Base-by-base conservation (phyloP, 805 yeast species). In the Starmerella apicola region DNA sequence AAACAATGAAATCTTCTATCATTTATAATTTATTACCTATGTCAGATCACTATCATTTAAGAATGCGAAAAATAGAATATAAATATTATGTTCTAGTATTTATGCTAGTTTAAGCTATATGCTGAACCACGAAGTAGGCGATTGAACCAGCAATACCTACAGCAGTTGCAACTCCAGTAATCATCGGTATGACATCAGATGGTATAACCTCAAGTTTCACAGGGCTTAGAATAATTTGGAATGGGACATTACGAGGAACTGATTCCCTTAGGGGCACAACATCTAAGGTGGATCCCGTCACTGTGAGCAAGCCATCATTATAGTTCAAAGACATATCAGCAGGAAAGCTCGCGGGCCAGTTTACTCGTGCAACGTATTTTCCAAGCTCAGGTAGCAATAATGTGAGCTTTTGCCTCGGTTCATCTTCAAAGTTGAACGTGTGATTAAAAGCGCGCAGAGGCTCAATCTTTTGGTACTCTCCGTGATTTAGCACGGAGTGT, bases 331-430 rank as follows among this genome's bases (percentile, higher is more conserved):
- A 39, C 16, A 59, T 40, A 22, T 50, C 54, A 2, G 56, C 52
- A 2, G 63, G 62, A 23, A 39, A 35, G 15, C 57, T 46, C 3
- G 63, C 62, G 0, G 62, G 60, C 63, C 62, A 59, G 45, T 58
- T 56, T 4, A 58, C 52, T 19, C 58, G 49, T n/a, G 48, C 51
- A 26, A 56, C 52, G 39, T 58, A 59, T 16, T 18, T 33, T 15
- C 54, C 55, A 1, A 45, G 38, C 5, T n/a, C n/a, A n/a, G n/a
- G n/a, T n/a, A n/a, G n/a, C n/a, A n/a, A n/a, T n/a, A n/a, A n/a
- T n/a, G n/a, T n/a, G n/a, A n/a, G n/a, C n/a, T n/a, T n/a, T n/a
- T n/a, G n/a, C n/a, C n/a, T n/a, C n/a, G n/a, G n/a, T n/a, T n/a
- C n/a, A n/a, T n/a, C n/a, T n/a, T n/a, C n/a, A n/a, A n/a, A n/a